phyloP scores from a whole-genome alignment of 331 rosid genomes.

The Prunus yedoensis region DNA sequence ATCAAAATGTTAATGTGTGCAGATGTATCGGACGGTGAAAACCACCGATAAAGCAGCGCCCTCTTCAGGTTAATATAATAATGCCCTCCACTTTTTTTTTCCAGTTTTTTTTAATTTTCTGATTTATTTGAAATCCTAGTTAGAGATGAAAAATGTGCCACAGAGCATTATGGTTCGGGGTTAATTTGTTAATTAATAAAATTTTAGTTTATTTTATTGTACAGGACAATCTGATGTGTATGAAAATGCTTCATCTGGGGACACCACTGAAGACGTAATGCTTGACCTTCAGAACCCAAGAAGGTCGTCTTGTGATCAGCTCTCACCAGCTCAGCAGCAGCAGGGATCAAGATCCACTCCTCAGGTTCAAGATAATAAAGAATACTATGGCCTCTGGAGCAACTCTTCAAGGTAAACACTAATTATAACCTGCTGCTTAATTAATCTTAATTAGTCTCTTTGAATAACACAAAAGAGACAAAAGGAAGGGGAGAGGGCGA shows the following conservation, averaged over 20 bases:
- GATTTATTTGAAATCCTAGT: background rate
- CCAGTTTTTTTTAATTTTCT: background rate
- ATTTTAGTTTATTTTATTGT: background rate
- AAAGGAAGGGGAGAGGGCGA: too few relatives aligned
- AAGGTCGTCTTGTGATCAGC: slow-evolving; percentile 46
- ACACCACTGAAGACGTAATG: slow-evolving; percentile 86
- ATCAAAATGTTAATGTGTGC: background rate
- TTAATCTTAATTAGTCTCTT: too few relatives aligned
- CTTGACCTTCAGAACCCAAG: slow-evolving; percentile 69
- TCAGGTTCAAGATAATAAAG: slow-evolving; percentile 55
- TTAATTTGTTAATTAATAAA: too few relatives aligned
- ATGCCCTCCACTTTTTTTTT: background rate
- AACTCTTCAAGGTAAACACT: slow-evolving; percentile 74
- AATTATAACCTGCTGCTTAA: background rate
- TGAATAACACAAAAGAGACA: too few relatives aligned
- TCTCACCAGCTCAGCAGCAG: slow-evolving; percentile 39
- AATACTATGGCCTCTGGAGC: slow-evolving; percentile 75
- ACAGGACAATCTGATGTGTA: slow-evolving; percentile 82
- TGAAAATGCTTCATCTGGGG: slow-evolving; percentile 97
- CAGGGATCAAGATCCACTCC: slow-evolving; percentile 49
- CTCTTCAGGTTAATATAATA: slow-evolving; percentile 67
- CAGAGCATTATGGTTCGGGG: too few relatives aligned
- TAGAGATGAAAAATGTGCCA: too few relatives aligned
- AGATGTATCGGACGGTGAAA: slow-evolving; percentile 99
- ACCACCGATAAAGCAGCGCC: slow-evolving; percentile 95